Percentiles rank a stretch among this genome's conserved stretches.
These are phyloP conservation scores for Ophiostoma ips DNA, from an alignment of 2,329 filamentous ascomycete genomes.

Conservation along the genomic window DNA sequence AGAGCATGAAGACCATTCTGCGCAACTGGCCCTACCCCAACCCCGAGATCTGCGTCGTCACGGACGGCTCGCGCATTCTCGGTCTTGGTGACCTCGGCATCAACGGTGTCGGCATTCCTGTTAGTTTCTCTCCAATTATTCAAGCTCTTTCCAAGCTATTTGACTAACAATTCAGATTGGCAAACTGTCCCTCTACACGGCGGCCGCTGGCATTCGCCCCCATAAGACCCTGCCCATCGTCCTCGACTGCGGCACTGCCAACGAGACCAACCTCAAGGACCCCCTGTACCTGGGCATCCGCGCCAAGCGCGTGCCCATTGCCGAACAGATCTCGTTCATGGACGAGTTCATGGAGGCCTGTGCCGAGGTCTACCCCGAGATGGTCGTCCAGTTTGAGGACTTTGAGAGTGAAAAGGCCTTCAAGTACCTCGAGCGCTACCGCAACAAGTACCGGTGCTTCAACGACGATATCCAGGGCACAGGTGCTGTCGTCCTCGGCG, in stretches of 20 bases:
- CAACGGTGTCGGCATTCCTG: constrained; percentile 95
- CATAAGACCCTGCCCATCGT: constrained; percentile 65
- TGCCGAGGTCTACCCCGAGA: constrained; percentile 54
- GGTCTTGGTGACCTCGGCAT: constrained; percentile 91
- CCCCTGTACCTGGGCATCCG: constrained; percentile 82
- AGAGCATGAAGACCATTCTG: constrained; percentile 76
- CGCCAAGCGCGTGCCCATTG: constrained; percentile 61
- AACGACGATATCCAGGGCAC: constrained; percentile 98
- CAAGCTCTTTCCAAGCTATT: not conserved
- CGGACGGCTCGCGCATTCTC: constrained; percentile 84
- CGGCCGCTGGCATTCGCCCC: constrained; percentile 87
- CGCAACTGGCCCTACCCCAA: constrained; percentile 82
- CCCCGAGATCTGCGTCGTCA: constrained; percentile 93
- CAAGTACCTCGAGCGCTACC: constrained; percentile 81
- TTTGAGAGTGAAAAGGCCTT: constrained; percentile 91
- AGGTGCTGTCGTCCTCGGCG: constrained; percentile 83
- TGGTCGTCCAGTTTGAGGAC: constrained; percentile 86
- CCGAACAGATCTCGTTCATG: constrained; percentile 80
- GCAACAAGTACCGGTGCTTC: constrained; percentile 83
- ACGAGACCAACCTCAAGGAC: constrained; percentile 51
- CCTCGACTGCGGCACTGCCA: constrained; percentile 52
- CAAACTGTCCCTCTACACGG: constrained; percentile 90
- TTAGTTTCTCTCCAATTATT: constrained; percentile 27
- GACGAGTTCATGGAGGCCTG: constrained; percentile 94
- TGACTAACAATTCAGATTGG: constrained; percentile 47